Base-by-base conservation (phyloP, 768 basidiomycete genomes). In the Rhodotorula babjevae region DNA sequence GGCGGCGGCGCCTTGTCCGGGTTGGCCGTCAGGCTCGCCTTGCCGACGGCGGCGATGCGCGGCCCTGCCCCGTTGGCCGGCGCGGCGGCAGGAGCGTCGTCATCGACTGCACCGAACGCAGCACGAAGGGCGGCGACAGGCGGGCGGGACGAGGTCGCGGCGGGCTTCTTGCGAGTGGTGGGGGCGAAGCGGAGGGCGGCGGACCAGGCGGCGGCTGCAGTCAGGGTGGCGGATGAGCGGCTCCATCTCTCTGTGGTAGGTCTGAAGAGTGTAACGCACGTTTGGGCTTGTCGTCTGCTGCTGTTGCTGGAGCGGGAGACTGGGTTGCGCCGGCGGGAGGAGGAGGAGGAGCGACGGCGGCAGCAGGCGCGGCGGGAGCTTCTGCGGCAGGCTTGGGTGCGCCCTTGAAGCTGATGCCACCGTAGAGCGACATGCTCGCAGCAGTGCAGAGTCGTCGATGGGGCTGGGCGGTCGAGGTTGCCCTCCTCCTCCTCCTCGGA, bases 121-220 rank as follows among this genome's bases (percentile, higher is more conserved):
- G 67, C 58, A 16, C 53, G 59, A 63, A 75, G 65, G 1, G 69
- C 74, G 16, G 49, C 29, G 4, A 67, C 58, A 19, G 53, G 36
- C 2, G 73, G 46, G 7, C 36, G 11, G 4, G 65, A n/a, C 1
- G 55, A 21, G 18, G 64, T 1, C 12, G 58, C 3, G 15, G 55
- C 25, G 14, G 73, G 66, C 29, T 69, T 68, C 65, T 69, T 75
- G 61, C 74, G 70, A 47, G 40, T n/a, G 29, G 65, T 61, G 2
- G 74, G 74, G 12, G 70, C 70, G 65, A 75, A 75, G 33, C 74
- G 64, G 19, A 75, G 70, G 2, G 74, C 70, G 53, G 70, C 70
- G n/a, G 74, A 75, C 70, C 74, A 71, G 3, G 60, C 46, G 14
- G 73, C 56, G 27, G 69, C 66, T 65, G 61, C 12, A 33, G 16